Percentiles rank a stretch among this genome's conserved stretches.
These are phyloP conservation scores for Aureobasidium subglaciale DNA, from an alignment of 2,329 filamentous ascomycete genomes.

Conservation along the genomic window DNA sequence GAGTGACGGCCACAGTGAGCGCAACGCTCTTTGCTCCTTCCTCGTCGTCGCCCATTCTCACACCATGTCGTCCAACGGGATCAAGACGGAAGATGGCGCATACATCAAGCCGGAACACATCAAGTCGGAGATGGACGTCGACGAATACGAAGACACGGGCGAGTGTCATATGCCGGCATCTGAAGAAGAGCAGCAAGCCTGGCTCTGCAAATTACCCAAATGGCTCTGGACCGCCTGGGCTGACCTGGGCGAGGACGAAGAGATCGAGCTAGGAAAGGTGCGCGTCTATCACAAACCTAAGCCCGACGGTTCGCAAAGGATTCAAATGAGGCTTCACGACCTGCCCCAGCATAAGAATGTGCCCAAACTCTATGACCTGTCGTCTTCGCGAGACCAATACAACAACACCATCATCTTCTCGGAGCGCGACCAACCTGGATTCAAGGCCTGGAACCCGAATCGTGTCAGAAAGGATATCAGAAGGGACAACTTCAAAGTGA, in stretches of 20 bases:
- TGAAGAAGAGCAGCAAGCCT: slow-evolving; percentile 32
- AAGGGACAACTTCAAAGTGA: slow-evolving; percentile 18
- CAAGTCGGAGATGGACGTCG: slow-evolving; percentile 33
- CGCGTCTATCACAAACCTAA: slow-evolving; percentile 34
- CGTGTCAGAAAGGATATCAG: slow-evolving; percentile 17
- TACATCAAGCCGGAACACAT: slow-evolving; percentile 34
- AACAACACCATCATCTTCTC: slow-evolving; percentile 88
- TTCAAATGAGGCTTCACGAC: slow-evolving; percentile 58
- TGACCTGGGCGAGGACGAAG: slow-evolving; percentile 68
- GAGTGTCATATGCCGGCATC: slow-evolving; percentile 28
- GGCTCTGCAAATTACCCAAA: slow-evolving; percentile 70
- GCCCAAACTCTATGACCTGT: slow-evolving; percentile 83
- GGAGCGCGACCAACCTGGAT: slow-evolving; percentile 84
- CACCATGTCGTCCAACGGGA: slow-evolving; percentile 29
- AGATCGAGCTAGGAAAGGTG: slow-evolving; percentile 74
- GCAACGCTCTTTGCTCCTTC: background rate
- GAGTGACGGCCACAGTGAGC: background rate
- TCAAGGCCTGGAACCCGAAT: slow-evolving; percentile 35
- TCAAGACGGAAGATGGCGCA: slow-evolving; percentile 33
- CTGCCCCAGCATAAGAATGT: slow-evolving; percentile 63
- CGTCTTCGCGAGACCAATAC: slow-evolving; percentile 59
- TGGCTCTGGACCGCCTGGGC: slow-evolving; percentile 76
- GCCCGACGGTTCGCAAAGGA: slow-evolving; percentile 17
- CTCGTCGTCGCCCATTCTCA: background rate
- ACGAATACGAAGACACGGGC: slow-evolving; percentile 39